Conservation (phyloP, 1,284 basidiomycete species). For the Wallemia hederae region DNA sequence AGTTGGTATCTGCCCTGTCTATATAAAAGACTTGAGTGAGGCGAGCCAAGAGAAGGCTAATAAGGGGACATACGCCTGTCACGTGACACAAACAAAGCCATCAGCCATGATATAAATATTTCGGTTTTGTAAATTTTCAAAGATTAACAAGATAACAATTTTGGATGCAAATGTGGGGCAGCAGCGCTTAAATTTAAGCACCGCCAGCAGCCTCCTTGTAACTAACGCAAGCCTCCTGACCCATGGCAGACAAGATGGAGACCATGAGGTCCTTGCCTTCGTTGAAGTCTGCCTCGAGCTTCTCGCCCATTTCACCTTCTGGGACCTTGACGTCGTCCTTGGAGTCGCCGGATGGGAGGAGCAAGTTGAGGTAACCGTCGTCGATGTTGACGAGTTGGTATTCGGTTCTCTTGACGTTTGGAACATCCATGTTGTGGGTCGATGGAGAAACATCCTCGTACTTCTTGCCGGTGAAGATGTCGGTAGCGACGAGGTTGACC, state of each 20-base stretch:
- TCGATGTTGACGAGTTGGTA: slow-evolving; percentile 75
- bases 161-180: background rate
- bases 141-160: background rate
- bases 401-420: slow-evolving; percentile 71
- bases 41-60: too few relatives aligned
- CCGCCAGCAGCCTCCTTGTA: slow-evolving; percentile 40
- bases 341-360: slow-evolving; percentile 47
- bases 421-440: slow-evolving; percentile 97
- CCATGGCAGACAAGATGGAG: slow-evolving; percentile 75
- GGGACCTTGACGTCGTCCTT: slow-evolving; percentile 95
- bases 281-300: slow-evolving; percentile 47
- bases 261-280: slow-evolving; percentile 50
- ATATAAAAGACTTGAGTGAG: too few relatives aligned
- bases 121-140: background rate
- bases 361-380: slow-evolving; percentile 80
- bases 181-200: background rate
- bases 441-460: slow-evolving; percentile 95
- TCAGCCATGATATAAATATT: too few relatives aligned
- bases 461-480: slow-evolving; percentile 93
- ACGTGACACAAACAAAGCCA: too few relatives aligned
- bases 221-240: slow-evolving; percentile 55
- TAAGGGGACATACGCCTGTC: too few relatives aligned
- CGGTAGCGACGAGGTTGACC: slow-evolving; percentile 86
- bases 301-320: slow-evolving; percentile 48
- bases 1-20: too few relatives aligned